Evolutionary conservation across 495 filamentous ascomycete species (phyloP).

Genomic region (Aspergillus ostianus): DNA sequence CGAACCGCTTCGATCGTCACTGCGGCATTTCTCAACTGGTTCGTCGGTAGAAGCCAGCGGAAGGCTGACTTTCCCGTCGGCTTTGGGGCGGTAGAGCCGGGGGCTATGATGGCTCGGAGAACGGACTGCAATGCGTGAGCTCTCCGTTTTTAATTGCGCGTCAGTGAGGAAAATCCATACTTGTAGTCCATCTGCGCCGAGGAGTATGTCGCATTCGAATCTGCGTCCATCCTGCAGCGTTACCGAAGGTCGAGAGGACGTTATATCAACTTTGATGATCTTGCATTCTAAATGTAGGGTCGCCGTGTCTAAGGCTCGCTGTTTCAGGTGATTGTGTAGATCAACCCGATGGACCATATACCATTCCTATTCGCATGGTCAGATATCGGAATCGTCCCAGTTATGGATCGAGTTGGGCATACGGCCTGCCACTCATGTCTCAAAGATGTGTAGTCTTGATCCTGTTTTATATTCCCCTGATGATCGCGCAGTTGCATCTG

Average conservation of each 20-base stretch:
- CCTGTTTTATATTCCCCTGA: constrained; percentile 19
- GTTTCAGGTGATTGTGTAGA: constrained; percentile 46
- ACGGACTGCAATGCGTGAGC: constrained; percentile 21
- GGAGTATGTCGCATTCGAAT: constrained; percentile 53
- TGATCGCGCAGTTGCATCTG: constrained; percentile 25
- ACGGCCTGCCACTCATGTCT: constrained; percentile 27
- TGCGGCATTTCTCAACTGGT: constrained; percentile 14
- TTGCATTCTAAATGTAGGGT: constrained; percentile 51
- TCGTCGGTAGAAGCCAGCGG: constrained; percentile 26
- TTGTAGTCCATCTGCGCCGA: constrained; percentile 59
- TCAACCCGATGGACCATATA: constrained; percentile 55
- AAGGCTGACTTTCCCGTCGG: constrained; percentile 28
- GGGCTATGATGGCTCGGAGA: constrained; percentile 21
- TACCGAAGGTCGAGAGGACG: constrained; percentile 33
- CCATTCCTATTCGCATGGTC: constrained; percentile 19
- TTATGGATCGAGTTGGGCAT: not conserved
- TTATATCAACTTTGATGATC: constrained; percentile 49
- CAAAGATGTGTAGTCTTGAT: constrained; percentile 20
- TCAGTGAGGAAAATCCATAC: constrained; percentile 13
- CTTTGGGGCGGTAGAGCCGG: constrained; percentile 17
- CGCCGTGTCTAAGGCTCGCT: constrained; percentile 34
- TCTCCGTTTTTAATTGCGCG: not conserved
- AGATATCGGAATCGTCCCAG: not conserved
- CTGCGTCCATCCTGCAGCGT: constrained; percentile 46
- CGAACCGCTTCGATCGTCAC: constrained; percentile 17